phyloP scores from a whole-genome alignment of 495 filamentous ascomycete genomes.

The Trichoderma parareesei region DNA sequence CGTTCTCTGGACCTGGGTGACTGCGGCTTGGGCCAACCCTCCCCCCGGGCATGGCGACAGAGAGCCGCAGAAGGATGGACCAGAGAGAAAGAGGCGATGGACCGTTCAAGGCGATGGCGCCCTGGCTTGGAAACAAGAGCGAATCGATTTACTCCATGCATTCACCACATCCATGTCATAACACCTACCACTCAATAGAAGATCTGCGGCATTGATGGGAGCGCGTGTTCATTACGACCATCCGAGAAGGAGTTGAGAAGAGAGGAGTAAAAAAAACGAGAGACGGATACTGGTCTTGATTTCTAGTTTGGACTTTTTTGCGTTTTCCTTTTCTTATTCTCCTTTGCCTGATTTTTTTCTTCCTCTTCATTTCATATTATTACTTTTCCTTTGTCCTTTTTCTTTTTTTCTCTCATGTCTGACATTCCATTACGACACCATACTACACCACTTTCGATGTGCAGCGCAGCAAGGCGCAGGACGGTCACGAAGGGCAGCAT shows the following conservation, averaged over 20 bases:
- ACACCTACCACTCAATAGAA: constrained; percentile 9
- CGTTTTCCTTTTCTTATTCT: constrained; percentile 1
- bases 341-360: background rate
- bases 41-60: background rate
- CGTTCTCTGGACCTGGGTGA: background rate
- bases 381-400: constrained; percentile 1
- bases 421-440: constrained; percentile 12
- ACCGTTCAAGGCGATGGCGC: background rate
- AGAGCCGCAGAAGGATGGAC: background rate
- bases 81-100: background rate
- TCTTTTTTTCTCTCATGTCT: constrained; percentile 3
- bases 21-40: background rate
- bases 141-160: constrained; percentile 5
- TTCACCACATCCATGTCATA: constrained; percentile 4
- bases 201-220: constrained; percentile 1
- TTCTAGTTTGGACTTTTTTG: constrained; percentile 10
- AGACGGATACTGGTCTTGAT: constrained; percentile 11
- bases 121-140: constrained; percentile 6
- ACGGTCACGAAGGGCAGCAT: constrained; percentile 11
- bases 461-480: constrained; percentile 13
- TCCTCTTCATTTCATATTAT: constrained; percentile 6
- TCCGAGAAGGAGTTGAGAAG: constrained; percentile 2
- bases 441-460: constrained; percentile 10
- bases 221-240: constrained; percentile 4
- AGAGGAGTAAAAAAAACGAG: constrained; percentile 1